These are phyloP conservation scores for Annulohypoxylon stygium DNA, from an alignment of 495 filamentous ascomycete species.

Conservation along the genomic window DNA sequence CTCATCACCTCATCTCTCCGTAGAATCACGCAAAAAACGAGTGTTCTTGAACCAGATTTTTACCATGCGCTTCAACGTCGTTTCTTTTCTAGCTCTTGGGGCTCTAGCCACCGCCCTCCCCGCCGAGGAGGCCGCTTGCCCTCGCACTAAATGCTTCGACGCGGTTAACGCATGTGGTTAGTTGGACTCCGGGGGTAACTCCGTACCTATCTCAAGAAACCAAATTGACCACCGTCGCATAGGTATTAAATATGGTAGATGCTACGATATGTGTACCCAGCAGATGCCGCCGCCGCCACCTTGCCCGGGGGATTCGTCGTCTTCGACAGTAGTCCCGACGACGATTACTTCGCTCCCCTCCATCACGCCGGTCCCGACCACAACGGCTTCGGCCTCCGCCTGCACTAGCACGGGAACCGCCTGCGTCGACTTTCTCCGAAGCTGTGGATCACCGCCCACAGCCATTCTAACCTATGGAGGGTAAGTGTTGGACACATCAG, in stretches of 20 bases:
- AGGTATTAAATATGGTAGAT: constrained; percentile 41
- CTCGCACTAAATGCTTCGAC: constrained; percentile 35
- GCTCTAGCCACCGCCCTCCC: constrained; percentile 24
- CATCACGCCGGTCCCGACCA: neutral
- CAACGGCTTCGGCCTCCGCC: constrained; percentile 6
- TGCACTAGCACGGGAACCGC: constrained; percentile 45
- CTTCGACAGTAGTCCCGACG: neutral
- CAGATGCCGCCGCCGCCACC: constrained; percentile 36
- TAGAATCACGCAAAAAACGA: constrained; percentile 5
- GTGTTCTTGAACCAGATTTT: neutral
- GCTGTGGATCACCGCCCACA: constrained; percentile 47
- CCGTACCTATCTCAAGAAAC: neutral
- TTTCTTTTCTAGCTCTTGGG: constrained; percentile 30
- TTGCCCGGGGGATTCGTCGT: constrained; percentile 10
- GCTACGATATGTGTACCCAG: constrained; percentile 40
- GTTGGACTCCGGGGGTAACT: neutral
- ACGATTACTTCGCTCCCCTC: constrained; percentile 4
- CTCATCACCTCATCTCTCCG: neutral
- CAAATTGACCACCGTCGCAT: constrained; percentile 9
- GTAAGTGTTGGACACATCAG: constrained; percentile 21
- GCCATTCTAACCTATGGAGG: constrained; percentile 48
- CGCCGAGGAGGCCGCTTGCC: constrained; percentile 15
- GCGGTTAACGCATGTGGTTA: constrained; percentile 40
- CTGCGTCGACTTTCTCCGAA: constrained; percentile 43
- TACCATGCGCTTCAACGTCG: constrained; percentile 34